phyloP scores from a whole-genome alignment of 805 yeast species.

The Candida fluviatilis region DNA sequence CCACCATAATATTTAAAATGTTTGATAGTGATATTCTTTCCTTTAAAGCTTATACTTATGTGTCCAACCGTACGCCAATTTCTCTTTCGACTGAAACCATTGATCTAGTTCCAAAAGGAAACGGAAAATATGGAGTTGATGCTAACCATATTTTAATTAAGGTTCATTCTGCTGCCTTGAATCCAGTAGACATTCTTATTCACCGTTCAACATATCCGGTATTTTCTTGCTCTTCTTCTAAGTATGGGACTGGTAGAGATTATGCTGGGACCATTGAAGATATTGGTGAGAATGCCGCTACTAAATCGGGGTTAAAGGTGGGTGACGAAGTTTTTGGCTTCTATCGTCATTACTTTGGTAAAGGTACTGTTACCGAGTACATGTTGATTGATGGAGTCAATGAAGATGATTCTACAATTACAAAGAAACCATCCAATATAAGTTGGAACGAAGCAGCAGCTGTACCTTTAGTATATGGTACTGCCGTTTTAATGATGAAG shows the following conservation, averaged over 20 bases:
- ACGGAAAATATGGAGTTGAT: conserved; percentile 7
- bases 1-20: not conserved
- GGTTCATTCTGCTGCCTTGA: conserved; percentile 27
- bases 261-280: conserved; percentile 29
- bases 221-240: conserved; percentile 4
- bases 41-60: conserved; percentile 15
- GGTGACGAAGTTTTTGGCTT: conserved; percentile 31
- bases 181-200: conserved; percentile 28
- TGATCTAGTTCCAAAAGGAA: not conserved
- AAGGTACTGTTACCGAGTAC: conserved; percentile 45
- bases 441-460: conserved; percentile 58
- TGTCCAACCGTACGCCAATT: conserved; percentile 12
- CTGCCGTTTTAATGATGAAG: conserved; percentile 48
- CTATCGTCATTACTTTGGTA: conserved; percentile 13
- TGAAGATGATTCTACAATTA: conserved; percentile 12
- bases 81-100: conserved; percentile 8
- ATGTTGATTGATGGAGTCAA: conserved; percentile 29
- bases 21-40: conserved; percentile 10
- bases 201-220: conserved; percentile 12
- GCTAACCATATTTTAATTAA: conserved; percentile 24
- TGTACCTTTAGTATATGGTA: conserved; percentile 58
- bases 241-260: conserved; percentile 27
- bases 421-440: conserved; percentile 42
- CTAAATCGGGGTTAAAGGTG: conserved; percentile 14
- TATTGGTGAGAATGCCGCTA: conserved; percentile 23